Conservation (phyloP, 768 basidiomycete species). For the Clavaria fumosa region DNA sequence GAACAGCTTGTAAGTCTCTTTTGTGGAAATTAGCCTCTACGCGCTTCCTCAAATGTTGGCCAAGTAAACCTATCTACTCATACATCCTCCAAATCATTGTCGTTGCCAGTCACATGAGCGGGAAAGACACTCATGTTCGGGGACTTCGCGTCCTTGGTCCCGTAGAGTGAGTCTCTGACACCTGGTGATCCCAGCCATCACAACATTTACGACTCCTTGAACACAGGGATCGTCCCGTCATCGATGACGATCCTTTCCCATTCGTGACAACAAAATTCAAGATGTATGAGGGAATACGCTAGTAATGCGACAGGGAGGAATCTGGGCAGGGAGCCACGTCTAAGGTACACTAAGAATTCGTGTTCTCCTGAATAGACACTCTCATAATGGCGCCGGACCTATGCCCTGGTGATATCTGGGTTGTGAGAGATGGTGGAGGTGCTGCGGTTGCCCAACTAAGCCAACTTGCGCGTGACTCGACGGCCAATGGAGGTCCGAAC, state of each 20-base stretch:
- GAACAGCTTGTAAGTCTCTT: constrained; percentile 52
- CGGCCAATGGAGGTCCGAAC: not conserved
- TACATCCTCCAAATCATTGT: constrained; percentile 87
- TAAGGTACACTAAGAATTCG: constrained; percentile 10
- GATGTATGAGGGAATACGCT: constrained; percentile 71
- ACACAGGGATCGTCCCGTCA: constrained; percentile 28
- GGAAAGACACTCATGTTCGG: constrained; percentile 96
- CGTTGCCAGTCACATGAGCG: constrained; percentile 91
- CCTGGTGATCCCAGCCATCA: too few species aligned
- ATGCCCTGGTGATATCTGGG: constrained; percentile 16
- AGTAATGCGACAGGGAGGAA: constrained; percentile 5
- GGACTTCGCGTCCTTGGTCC: constrained; percentile 82
- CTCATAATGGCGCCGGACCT: constrained; percentile 14
- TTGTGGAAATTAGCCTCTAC: not conserved
- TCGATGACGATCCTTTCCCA: constrained; percentile 57
- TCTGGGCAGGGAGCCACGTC: constrained; percentile 4
- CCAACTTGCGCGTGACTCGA: too few species aligned
- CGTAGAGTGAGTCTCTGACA: constrained; percentile 36
- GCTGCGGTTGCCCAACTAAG: too few species aligned
- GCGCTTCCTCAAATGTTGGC: constrained; percentile 1
- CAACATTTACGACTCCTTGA: too few species aligned
- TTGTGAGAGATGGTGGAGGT: constrained; percentile 12
- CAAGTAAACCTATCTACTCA: constrained; percentile 73
- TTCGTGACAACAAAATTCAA: constrained; percentile 51
- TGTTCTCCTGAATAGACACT: constrained; percentile 1